These are phyloP conservation scores for Hanseniaspora opuntiae DNA, from an alignment of 805 yeast genomes.

Conservation along the genomic window DNA sequence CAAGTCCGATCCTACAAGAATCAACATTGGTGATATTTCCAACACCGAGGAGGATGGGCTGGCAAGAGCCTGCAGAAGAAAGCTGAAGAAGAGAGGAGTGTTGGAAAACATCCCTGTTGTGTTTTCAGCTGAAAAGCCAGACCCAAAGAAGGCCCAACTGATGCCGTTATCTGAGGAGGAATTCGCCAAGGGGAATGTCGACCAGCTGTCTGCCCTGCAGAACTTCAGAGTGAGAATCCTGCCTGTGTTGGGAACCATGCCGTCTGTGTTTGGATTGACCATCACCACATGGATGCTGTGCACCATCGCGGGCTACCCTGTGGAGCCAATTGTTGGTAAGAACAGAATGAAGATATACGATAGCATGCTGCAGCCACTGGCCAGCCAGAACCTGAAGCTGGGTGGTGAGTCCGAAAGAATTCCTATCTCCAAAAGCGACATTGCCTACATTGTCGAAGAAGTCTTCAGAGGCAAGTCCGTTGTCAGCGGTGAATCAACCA, in stretches of 20 bases:
- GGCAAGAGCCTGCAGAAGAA: conserved; percentile 73
- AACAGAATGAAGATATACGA: conserved; percentile 77
- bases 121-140: conserved; percentile 92
- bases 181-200: conserved; percentile 67
- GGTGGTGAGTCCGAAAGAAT: conserved; percentile 61
- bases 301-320: conserved; percentile 71
- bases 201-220: conserved; percentile 70
- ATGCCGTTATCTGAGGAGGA: conserved; percentile 78
- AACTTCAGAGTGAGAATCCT: conserved; percentile 87
- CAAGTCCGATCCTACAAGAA: conserved; percentile 86
- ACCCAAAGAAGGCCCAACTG: conserved; percentile 78
- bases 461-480: conserved; percentile 87
- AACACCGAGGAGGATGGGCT: conserved; percentile 88
- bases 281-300: conserved; percentile 76
- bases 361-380: conserved; percentile 63
- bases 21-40: conserved; percentile 78
- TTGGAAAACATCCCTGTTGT: conserved; percentile 67
- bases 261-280: conserved; percentile 87
- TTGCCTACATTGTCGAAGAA: conserved; percentile 77
- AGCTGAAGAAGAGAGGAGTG: conserved; percentile 70
- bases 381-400: conserved; percentile 74
- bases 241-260: conserved; percentile 94
- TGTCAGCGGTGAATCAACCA: conserved; percentile 65
- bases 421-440: conserved; percentile 60
- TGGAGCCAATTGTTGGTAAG: conserved; percentile 83